A percentile compares a stretch with the other conserved stretches of the same genome.
Evolutionary conservation across 139 green algal genomes (phyloP).

Genomic region (Desmodesmus armatus): DNA sequence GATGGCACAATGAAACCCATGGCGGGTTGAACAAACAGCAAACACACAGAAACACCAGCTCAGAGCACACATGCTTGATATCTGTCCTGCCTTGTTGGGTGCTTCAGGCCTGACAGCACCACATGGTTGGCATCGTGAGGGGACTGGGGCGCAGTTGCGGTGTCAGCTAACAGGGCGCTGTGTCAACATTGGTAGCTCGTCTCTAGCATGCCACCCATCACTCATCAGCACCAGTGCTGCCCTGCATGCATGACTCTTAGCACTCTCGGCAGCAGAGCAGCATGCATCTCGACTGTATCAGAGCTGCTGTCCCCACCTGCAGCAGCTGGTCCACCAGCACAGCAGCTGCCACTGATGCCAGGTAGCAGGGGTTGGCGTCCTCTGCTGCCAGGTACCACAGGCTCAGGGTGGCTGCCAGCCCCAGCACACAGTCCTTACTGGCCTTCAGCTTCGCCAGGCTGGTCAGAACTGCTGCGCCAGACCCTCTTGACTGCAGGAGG

Average conservation of each 20-base stretch:
- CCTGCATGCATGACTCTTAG: neutral
- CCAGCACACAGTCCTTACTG: conserved; percentile 49
- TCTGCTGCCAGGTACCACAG: conserved; percentile 55
- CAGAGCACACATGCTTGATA: too few species aligned
- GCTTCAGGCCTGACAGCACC: too few species aligned
- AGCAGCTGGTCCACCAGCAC: conserved; percentile 62
- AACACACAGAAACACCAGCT: too few species aligned
- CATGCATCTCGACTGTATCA: neutral
- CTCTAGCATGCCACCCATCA: too few species aligned
- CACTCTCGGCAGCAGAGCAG: neutral
- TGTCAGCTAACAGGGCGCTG: too few species aligned
- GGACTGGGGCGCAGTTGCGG: too few species aligned
- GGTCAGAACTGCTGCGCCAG: conserved; percentile 63
- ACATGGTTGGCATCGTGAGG: too few species aligned
- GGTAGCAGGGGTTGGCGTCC: conserved; percentile 57
- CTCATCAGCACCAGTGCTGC: too few species aligned
- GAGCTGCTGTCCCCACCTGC: conserved; percentile 37
- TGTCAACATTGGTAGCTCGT: too few species aligned
- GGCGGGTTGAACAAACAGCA: too few species aligned
- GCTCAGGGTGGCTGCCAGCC: conserved; percentile 43
- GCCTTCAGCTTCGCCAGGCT: conserved; percentile 40
- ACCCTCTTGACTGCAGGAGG: conserved; percentile 48
- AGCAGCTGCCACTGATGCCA: conserved; percentile 50
- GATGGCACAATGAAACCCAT: too few species aligned
- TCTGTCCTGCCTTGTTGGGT: too few species aligned